These are phyloP conservation scores for Termitomyces sp. DNA, from an alignment of 768 basidiomycete species.

Conservation along the genomic window DNA sequence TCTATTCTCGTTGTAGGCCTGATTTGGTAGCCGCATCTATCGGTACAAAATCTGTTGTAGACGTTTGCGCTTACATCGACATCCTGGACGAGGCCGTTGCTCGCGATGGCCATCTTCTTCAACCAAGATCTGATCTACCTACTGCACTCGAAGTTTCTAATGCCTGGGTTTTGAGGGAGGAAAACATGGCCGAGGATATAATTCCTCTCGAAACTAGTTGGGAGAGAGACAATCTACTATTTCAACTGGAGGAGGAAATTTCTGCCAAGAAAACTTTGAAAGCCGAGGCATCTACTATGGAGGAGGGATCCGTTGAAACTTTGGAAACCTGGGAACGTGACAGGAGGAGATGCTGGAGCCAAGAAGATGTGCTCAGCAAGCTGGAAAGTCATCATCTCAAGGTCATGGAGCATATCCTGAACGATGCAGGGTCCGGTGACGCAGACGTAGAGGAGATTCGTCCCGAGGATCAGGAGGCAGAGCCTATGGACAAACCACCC, in stretches of 20 bases:
- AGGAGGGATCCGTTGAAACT: constrained; percentile 9
- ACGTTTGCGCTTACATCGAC: constrained; percentile 68
- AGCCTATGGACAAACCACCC: not conserved
- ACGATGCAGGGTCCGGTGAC: constrained; percentile 10
- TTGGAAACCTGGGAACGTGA: constrained; percentile 17
- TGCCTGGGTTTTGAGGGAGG: constrained; percentile 47
- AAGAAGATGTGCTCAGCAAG: constrained; percentile 19
- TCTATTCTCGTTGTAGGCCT: constrained; percentile 68
- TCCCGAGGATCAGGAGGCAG: constrained; percentile 15
- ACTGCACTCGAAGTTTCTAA: constrained; percentile 48
- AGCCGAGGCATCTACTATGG: not conserved
- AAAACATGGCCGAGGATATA: constrained; percentile 32
- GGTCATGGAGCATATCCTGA: constrained; percentile 23
- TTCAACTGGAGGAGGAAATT: constrained; percentile 16
- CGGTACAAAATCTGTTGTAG: constrained; percentile 59
- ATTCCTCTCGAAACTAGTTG: constrained; percentile 22
- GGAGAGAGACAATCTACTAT: constrained; percentile 19
- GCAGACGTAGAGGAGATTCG: constrained; percentile 6
- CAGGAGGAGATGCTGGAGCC: constrained; percentile 18
- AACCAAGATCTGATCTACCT: constrained; percentile 22
- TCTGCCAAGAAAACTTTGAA: constrained; percentile 6
- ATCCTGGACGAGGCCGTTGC: constrained; percentile 39
- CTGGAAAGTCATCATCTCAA: constrained; percentile 20
- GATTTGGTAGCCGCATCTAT: constrained; percentile 72
- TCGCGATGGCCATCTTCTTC: constrained; percentile 8